Evolutionary conservation across 148 eudicot species (phyloP).

Genomic region (Rheum nobile): DNA sequence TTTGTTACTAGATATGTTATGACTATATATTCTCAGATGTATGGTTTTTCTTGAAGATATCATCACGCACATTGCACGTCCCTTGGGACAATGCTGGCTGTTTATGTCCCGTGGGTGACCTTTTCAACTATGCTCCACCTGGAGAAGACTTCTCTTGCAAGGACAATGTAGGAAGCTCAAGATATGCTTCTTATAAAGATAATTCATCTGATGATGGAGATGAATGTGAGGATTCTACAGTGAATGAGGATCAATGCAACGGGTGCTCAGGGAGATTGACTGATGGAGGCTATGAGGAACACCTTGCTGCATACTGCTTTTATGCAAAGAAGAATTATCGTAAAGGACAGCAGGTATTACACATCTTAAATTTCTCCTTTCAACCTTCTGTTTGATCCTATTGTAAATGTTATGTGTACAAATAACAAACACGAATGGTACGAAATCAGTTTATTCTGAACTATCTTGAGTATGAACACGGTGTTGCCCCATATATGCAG

Average conservation of each 20-base stretch:
- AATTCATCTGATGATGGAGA: conserved; percentile 14
- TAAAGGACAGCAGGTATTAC: conserved; percentile 69
- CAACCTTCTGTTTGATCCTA: too few species aligned
- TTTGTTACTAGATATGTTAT: not conserved
- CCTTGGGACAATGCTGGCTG: conserved; percentile 97
- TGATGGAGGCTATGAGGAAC: conserved; percentile 84
- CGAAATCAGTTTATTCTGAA: not conserved
- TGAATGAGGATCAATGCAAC: conserved; percentile 19
- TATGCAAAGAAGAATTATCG: conserved; percentile 62
- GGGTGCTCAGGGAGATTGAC: conserved; percentile 35
- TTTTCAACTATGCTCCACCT: conserved; percentile 86
- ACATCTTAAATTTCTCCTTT: not conserved
- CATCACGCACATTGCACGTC: conserved; percentile 87
- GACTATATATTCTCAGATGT: conserved; percentile 7
- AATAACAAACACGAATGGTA: not conserved
- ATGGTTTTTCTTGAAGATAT: conserved; percentile 39
- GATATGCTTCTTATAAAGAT: conserved; percentile 13
- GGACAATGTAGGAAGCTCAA: conserved; percentile 12
- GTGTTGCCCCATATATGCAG: conserved; percentile 45
- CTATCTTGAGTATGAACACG: too few species aligned
- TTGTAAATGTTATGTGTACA: not conserved
- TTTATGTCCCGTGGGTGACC: conserved; percentile 94
- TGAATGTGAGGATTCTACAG: conserved; percentile 11
- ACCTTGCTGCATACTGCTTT: conserved; percentile 59
- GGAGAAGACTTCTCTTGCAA: conserved; percentile 40